Evolutionary conservation across 78 protist genomes (phyloP).

Genomic region (slime mould (Dictyostelium discoideum)): DNA sequence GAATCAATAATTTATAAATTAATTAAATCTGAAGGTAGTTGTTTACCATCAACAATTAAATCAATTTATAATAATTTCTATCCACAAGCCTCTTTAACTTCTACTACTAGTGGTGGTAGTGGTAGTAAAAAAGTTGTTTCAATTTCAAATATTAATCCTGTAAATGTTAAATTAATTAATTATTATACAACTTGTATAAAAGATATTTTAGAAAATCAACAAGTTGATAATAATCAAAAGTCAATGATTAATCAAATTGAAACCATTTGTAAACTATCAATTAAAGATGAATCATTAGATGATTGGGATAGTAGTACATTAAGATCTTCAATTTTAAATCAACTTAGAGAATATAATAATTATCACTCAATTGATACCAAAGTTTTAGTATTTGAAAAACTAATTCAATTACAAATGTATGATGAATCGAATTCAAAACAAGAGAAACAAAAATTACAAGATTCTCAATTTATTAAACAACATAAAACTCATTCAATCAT

Average conservation of each 20-base stretch:
- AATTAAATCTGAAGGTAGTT: neutral
- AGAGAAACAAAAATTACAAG: neutral
- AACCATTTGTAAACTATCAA: neutral
- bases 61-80: slow-evolving; percentile 23
- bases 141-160: neutral
- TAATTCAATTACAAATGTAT: neutral
- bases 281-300: slow-evolving; percentile 4
- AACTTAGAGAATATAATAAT: neutral
- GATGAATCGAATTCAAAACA: neutral
- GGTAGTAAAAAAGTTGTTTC: neutral
- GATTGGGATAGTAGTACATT: neutral
- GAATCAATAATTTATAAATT: neutral
- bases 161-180: neutral
- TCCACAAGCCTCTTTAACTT: neutral
- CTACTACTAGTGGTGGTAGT: neutral
- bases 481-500: slow-evolving; percentile 58
- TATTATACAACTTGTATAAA: neutral
- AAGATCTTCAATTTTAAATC: neutral
- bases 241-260: neutral
- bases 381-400: slow-evolving; percentile 16
- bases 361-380: neutral
- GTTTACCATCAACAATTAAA: neutral
- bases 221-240: neutral
- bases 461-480: neutral
- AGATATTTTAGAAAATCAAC: neutral